Evolutionary conservation across 208 protist genomes (phyloP).

Genomic region (Trypanosoma cruzi): DNA sequence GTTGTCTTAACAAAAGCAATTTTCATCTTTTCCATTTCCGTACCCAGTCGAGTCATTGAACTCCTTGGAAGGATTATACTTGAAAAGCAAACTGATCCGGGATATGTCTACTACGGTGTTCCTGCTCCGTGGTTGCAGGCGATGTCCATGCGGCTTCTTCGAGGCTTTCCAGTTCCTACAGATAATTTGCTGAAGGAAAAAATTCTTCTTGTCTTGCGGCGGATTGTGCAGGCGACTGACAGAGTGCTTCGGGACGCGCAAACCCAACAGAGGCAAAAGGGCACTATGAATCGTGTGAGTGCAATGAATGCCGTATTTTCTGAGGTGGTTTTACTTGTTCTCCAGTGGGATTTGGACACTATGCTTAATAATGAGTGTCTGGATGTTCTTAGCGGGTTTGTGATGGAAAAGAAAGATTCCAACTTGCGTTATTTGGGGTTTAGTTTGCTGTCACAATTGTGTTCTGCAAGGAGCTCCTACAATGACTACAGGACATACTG

Average conservation of each 20-base stretch:
- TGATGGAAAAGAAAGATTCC: conserved; percentile 89
- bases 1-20: conserved; percentile 76
- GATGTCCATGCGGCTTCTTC: conserved; percentile 97
- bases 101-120: conserved; percentile 98
- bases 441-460: conserved; percentile 73
- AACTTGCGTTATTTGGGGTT: conserved; percentile 93
- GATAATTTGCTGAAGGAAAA: conserved; percentile 55
- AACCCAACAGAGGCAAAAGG: conserved; percentile 79
- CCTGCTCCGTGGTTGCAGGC: conserved; percentile 98
- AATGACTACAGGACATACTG: conserved; percentile 78
- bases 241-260: conserved; percentile 87
- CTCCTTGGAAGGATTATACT: conserved; percentile 85
- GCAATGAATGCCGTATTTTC: conserved; percentile 97
- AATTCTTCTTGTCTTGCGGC: conserved; percentile 68
- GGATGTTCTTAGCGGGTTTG: conserved; percentile 87
- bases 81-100: conserved; percentile 85
- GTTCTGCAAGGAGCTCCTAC: conserved; percentile 29
- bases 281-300: conserved; percentile 96
- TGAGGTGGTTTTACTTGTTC: conserved; percentile 95
- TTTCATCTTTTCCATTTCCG: conserved; percentile 60
- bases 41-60: conserved; percentile 79
- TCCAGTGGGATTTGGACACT: conserved; percentile 87
- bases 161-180: conserved; percentile 92
- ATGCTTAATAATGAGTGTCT: conserved; percentile 83
- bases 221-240: conserved; percentile 87